phyloP scores from a whole-genome alignment of 2,329 filamentous ascomycete genomes.

The Fusarium sp. region DNA sequence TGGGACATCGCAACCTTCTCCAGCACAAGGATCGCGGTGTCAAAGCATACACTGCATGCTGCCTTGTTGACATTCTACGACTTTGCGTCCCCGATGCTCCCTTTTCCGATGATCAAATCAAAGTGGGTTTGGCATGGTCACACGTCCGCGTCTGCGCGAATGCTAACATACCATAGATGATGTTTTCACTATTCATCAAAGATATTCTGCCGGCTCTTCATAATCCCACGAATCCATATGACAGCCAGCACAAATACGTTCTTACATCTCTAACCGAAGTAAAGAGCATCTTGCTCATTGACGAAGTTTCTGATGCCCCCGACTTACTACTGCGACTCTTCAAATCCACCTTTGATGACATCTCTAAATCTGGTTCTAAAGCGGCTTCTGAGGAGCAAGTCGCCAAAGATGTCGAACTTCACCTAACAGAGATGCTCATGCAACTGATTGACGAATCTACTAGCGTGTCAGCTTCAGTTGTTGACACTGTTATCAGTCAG shows the following conservation, averaged over 20 bases:
- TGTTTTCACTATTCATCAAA: conserved; percentile 89
- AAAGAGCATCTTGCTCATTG: conserved; percentile 92
- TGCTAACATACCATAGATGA: conserved; percentile 72
- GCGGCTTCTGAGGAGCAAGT: conserved; percentile 82
- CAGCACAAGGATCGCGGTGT: conserved; percentile 95
- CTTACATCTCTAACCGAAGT: conserved; percentile 89
- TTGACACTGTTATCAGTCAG: conserved; percentile 95
- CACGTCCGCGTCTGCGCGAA: neutral
- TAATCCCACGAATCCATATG: conserved; percentile 89
- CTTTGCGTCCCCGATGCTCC: conserved; percentile 95
- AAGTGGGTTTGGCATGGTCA: conserved; percentile 65
- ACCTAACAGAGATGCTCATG: conserved; percentile 87
- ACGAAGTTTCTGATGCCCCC: conserved; percentile 86
- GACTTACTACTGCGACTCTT: conserved; percentile 85
- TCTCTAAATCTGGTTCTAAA: conserved; percentile 79
- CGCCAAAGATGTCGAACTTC: conserved; percentile 92
- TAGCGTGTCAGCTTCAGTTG: conserved; percentile 79
- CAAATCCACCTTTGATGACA: conserved; percentile 89
- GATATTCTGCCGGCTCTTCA: conserved; percentile 86
- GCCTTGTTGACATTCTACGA: conserved; percentile 91
- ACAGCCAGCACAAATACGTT: conserved; percentile 92
- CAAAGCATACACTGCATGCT: conserved; percentile 87
- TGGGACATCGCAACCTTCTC: conserved; percentile 84
- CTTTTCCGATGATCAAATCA: conserved; percentile 89
- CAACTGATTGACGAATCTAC: conserved; percentile 89